Evolutionary conservation across 106 monocot genomes (phyloP), one percentile per base, ranked within the genome.

Genomic region (Iris macrosiphon): DNA sequence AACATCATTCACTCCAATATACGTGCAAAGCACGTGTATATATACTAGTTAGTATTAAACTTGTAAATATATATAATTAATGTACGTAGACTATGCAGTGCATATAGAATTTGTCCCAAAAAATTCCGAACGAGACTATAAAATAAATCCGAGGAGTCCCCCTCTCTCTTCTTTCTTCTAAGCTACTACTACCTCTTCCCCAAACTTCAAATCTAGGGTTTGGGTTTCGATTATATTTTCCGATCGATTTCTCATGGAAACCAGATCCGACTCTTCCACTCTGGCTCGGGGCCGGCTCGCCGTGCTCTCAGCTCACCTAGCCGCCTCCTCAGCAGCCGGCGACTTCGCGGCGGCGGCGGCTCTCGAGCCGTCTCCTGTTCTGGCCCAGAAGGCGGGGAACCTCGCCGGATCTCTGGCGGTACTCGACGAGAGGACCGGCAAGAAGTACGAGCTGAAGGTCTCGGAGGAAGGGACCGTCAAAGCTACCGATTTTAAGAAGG

Each of bases 401-500:
- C 50, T 76, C 9, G 67, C 57, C 2, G 98, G 98, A 0, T 28
- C 44, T n/a, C 61, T 99, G 51, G 28, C 61, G 17, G 87, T 99
- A 44, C 48, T 87, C 12, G 98, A 99, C 50, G 55, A 26, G 41
- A 71, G 98, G 62, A 87, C 98, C 14, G 87, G 90, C 46, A 90
- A 76, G 80, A 75, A 58, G 57, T 91, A 76, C 52, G 83, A 75
- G 45, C 2, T 99, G 42, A 57, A 71, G 54, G 61, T 99, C 6
- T 87, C 98, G 4, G 76, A 74, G n/a, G 87, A 99, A 16, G 98
- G 98, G 19, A 81, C 98, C 14, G 70, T 99, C 29, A 78, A 57
- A 66, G 87, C 91, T 40, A 70, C 79, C 35, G 91, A 99, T 59
- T 68, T 99, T 5, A 99, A 87, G 62, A 87, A 91, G 91, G 98